A percentile compares a stretch with the other conserved stretches of the same genome.
These are phyloP conservation scores for Phycomyces nitens DNA, from an alignment of 192 early-diverging fungal species.

Conservation along the genomic window DNA sequence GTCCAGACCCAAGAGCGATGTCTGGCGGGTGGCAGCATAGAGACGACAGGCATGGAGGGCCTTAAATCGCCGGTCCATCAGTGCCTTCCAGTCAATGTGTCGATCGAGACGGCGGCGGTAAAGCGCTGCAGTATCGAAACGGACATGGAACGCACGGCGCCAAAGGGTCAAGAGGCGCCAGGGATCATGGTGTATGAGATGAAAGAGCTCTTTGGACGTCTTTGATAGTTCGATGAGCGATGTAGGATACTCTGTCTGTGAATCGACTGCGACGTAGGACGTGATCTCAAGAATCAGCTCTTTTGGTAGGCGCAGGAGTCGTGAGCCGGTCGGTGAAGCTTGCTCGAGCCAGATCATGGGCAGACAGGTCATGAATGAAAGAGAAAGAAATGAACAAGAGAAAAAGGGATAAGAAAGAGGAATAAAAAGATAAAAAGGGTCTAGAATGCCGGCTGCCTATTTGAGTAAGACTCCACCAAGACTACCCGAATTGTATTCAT, in stretches of 20 bases:
- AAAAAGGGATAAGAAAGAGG: constrained; percentile 4
- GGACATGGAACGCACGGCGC: constrained; percentile 20
- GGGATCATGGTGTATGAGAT: constrained; percentile 16
- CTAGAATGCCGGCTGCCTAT: constrained; percentile 10
- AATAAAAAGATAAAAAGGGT: constrained; percentile 6
- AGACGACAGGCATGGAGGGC: constrained; percentile 16
- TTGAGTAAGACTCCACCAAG: constrained; percentile 9
- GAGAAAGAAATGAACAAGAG: not conserved
- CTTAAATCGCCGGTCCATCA: constrained; percentile 23
- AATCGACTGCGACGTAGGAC: constrained; percentile 16
- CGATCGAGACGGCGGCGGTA: constrained; percentile 22
- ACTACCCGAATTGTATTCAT: constrained; percentile 6
- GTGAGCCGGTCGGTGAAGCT: constrained; percentile 7
- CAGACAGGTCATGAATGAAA: not conserved
- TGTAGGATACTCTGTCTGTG: constrained; percentile 11
- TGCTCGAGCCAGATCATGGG: constrained; percentile 4
- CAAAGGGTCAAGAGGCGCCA: constrained; percentile 22
- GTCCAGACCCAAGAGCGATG: constrained; percentile 14
- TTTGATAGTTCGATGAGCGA: constrained; percentile 22
- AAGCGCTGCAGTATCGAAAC: constrained; percentile 40
- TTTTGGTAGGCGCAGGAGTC: constrained; percentile 26
- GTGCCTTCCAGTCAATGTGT: constrained; percentile 25
- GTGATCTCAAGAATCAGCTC: constrained; percentile 30
- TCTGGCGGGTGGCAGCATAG: constrained; percentile 10
- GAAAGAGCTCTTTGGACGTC: constrained; percentile 15